Conservation (phyloP, 441 rosid species). For the Arabidopsis lyrata region DNA sequence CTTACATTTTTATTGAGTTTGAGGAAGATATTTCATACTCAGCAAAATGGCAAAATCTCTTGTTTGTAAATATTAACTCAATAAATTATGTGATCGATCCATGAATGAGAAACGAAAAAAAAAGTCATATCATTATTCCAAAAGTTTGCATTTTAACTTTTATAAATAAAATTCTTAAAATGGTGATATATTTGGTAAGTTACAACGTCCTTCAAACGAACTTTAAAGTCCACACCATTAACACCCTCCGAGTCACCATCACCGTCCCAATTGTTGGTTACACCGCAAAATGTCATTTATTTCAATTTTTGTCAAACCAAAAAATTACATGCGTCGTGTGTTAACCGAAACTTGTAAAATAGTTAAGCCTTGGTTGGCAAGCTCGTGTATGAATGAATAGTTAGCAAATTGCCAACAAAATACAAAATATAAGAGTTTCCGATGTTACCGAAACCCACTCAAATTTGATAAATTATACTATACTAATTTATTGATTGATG, state of each 20-base stretch:
- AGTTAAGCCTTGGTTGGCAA: too few relatives aligned
- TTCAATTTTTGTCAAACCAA: conserved; percentile 14
- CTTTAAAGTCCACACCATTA: conserved; percentile 5
- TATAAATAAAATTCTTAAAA: too few relatives aligned
- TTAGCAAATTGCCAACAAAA: not conserved
- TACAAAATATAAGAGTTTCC: not conserved
- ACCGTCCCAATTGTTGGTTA: conserved; percentile 19
- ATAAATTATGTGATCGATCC: too few relatives aligned
- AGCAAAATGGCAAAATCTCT: too few relatives aligned
- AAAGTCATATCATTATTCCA: too few relatives aligned
- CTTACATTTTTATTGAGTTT: not conserved
- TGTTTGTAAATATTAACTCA: too few relatives aligned
- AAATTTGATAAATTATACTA: too few relatives aligned
- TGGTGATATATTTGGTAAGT: conserved; percentile 15
- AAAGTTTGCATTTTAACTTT: too few relatives aligned
- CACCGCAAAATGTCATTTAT: conserved; percentile 22
- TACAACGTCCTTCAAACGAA: conserved; percentile 26
- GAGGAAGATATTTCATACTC: not conserved
- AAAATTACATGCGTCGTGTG: not conserved
- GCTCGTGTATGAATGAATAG: too few relatives aligned
- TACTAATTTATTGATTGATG: not conserved
- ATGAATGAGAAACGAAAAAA: not conserved
- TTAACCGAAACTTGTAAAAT: too few relatives aligned
- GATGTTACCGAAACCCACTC: not conserved
- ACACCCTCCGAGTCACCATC: conserved; percentile 6